Base-by-base conservation (phyloP, 441 rosid genomes). In the Gossypium lobatum region DNA sequence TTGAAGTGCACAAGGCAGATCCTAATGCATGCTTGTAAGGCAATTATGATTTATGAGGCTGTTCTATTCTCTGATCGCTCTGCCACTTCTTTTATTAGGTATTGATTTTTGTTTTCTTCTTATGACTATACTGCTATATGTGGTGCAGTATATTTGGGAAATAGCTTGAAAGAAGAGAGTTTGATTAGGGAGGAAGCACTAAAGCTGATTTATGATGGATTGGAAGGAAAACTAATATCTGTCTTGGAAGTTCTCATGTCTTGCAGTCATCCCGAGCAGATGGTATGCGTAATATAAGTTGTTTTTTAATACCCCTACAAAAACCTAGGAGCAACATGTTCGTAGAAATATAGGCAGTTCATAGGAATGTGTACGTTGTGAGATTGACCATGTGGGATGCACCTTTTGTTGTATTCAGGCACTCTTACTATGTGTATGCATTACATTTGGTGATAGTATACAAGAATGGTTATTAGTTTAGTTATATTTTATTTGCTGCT, bases 1-100 rank as follows among this genome's bases (percentile, higher is more conserved):
- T 85, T 96, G 74, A 96, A 93, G 87, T 92, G 98, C 80, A 90
- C 91, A n/a, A 81, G 93, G 85, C 84, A 79, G 76, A 85, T 93
- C 82, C 89, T 96, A 76, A 75, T 79, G 76, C 93, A 87, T 88
- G 89, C 99, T 34, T 80, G 99, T 95, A 89, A 81, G 97, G 83
- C 42, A 28, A 70, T 37, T 37, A 37, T 37, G 45, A 37, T 37
- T 57, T 57, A 61, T 45, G 70, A 39, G 11, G 13, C 75, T 79
- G 23, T 61, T 69, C 54, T 70, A 23, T 78, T 73, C 46, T 73
- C 17, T 17, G 61, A 23, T n/a, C 0, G 26, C 4, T 28, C 28
- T 63, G 25, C 52, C 67, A 63, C 54, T 74, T 25, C n/a, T 78
- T 54, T 59, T 13, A 34, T 75, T 39, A 10, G 53, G 42, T 53